Conservation (phyloP, 306 rosid genomes). For the Trifolium repens region DNA sequence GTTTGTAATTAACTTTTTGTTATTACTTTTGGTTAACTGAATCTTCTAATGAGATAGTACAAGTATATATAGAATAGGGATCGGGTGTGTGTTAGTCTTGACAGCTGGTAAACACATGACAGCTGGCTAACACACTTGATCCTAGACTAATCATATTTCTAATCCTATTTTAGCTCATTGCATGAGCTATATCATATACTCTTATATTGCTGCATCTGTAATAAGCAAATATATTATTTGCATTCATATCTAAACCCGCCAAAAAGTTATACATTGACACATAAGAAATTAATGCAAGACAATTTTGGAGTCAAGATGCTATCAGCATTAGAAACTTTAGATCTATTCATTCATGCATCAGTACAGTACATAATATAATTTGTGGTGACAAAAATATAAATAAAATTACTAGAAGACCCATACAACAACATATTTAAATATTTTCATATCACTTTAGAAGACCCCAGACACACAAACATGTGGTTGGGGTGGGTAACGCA, state of each 20-base stretch:
- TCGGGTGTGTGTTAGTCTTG: no score
- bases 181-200: no score
- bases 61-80: no score
- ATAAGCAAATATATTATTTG: background rate
- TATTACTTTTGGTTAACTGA: no score
- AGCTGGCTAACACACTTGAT: no score
- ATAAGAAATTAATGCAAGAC: background rate
- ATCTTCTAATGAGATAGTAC: no score
- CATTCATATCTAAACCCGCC: constrained; percentile 4
- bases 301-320: constrained; percentile 14
- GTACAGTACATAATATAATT: constrained; percentile 20
- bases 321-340: background rate
- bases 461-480: background rate
- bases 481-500: no score
- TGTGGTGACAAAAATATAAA: background rate
- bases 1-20: no score
- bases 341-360: constrained; percentile 9
- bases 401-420: constrained; percentile 8
- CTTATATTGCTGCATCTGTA: background rate
- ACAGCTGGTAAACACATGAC: no score
- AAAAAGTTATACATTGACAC: constrained; percentile 1
- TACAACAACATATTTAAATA: background rate
- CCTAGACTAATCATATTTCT: no score
- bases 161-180: no score
- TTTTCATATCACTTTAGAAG: constrained; percentile 18